Evolutionary conservation across 768 basidiomycete species (phyloP).

Genomic region (Lentinula guzmanii): DNA sequence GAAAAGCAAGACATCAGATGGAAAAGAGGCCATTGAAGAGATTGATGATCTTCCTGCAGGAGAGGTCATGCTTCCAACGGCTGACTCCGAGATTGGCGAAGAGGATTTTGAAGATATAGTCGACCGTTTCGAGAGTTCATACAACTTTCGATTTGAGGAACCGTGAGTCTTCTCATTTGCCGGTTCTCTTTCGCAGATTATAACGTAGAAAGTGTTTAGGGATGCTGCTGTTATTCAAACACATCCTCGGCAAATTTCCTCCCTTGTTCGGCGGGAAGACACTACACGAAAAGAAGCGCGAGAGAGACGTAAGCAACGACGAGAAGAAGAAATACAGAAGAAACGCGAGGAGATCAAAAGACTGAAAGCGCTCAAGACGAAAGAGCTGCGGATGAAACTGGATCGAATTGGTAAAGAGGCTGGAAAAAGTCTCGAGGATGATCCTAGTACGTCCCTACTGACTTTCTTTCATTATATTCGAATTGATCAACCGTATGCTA

Average conservation of each 20-base stretch:
- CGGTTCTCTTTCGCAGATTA: conserved; percentile 5
- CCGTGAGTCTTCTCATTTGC: conserved; percentile 49
- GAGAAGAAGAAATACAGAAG: conserved; percentile 53
- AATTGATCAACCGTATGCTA: conserved; percentile 13
- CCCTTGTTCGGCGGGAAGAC: conserved; percentile 65
- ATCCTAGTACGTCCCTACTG: conserved; percentile 21
- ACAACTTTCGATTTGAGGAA: conserved; percentile 98
- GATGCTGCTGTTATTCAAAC: conserved; percentile 60
- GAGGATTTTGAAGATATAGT: conserved; percentile 73
- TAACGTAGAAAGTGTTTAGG: conserved; percentile 26
- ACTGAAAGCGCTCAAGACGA: conserved; percentile 78
- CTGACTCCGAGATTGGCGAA: conserved; percentile 21
- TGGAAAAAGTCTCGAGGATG: conserved; percentile 43
- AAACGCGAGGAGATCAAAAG: conserved; percentile 78
- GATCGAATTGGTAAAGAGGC: conserved; percentile 69
- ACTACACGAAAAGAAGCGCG: conserved; percentile 83
- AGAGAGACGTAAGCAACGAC: conserved; percentile 53
- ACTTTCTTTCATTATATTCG: not conserved
- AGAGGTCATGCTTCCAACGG: conserved; percentile 10
- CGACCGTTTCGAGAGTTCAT: conserved; percentile 91
- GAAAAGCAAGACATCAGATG: conserved; percentile 19
- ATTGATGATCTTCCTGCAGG: conserved; percentile 17
- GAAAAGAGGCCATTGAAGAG: conserved; percentile 7
- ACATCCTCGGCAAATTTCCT: conserved; percentile 69
- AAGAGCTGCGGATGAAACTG: conserved; percentile 71